Conservation (phyloP, 106 monocot genomes). For the Phalaenopsis aphrodite region DNA sequence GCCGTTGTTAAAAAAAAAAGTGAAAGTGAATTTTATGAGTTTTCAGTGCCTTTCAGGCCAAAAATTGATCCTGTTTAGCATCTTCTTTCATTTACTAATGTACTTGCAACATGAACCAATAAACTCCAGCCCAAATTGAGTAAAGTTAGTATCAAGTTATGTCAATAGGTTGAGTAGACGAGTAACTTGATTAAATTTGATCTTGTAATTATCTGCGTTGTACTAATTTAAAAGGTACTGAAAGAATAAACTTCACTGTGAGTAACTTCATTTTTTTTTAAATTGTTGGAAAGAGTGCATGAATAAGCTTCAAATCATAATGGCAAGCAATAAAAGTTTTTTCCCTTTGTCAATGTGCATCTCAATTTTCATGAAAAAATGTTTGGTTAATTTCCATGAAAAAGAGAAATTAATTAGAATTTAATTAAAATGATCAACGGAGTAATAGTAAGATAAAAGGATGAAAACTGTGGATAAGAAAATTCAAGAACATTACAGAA, state of each 20-base stretch:
- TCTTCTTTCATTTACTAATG: too few relatives aligned
- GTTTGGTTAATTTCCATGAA: background rate
- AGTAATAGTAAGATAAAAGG: background rate
- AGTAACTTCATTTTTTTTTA: background rate
- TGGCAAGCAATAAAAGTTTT: background rate
- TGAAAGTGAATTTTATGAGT: too few relatives aligned
- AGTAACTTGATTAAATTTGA: background rate
- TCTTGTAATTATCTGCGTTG: background rate
- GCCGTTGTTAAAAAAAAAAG: too few relatives aligned
- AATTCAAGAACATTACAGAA: background rate
- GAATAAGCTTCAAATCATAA: background rate
- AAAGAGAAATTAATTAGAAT: background rate
- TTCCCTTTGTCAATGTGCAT: background rate
- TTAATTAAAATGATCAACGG: background rate
- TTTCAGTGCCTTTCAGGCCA: too few relatives aligned
- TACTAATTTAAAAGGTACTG: background rate
- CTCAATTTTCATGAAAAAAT: background rate
- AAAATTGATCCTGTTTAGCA: too few relatives aligned
- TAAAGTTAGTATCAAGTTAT: background rate
- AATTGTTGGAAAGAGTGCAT: background rate
- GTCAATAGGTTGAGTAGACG: background rate
- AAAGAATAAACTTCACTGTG: background rate
- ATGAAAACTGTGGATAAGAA: background rate
- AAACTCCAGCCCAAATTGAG: background rate
- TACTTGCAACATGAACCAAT: too few relatives aligned